These are phyloP conservation scores for Chlorella sp. DNA, from an alignment of 139 green algal genomes.

Conservation along the genomic window DNA sequence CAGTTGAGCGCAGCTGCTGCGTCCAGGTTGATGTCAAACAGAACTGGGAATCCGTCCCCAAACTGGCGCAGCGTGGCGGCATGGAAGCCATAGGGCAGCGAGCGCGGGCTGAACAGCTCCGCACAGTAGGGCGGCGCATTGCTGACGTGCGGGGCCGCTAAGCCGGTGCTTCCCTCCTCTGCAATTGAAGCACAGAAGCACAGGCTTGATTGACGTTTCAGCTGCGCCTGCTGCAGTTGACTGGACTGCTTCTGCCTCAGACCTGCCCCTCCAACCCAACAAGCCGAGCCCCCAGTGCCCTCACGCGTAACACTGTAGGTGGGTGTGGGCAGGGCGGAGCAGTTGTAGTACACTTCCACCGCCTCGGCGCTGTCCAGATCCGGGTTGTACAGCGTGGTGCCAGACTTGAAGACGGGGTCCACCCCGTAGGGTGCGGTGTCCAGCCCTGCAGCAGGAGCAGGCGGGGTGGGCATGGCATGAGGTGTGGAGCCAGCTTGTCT, in stretches of 20 bases:
- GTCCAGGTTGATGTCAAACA: slow-evolving; percentile 79
- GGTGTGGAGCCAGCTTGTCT: too few relatives aligned
- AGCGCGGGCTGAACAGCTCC: slow-evolving; percentile 78
- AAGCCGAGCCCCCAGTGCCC: too few relatives aligned
- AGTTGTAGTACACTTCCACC: slow-evolving; percentile 76
- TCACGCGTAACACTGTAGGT: slow-evolving; percentile 55
- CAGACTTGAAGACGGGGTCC: slow-evolving; percentile 83
- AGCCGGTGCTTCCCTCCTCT: too few relatives aligned
- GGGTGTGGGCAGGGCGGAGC: slow-evolving; percentile 49
- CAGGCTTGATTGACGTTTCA: too few relatives aligned
- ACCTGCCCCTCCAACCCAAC: neutral
- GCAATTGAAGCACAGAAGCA: too few relatives aligned
- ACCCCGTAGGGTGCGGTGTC: slow-evolving; percentile 63
- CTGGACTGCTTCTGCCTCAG: too few relatives aligned
- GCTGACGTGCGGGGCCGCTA: neutral
- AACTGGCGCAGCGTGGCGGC: slow-evolving; percentile 55
- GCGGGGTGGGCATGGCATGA: neutral
- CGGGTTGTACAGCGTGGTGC: slow-evolving; percentile 70
- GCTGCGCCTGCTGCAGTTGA: too few relatives aligned
- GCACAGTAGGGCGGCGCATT: slow-evolving; percentile 69
- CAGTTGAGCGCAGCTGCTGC: too few relatives aligned
- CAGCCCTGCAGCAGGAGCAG: slow-evolving; percentile 1
- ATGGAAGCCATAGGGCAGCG: slow-evolving; percentile 77
- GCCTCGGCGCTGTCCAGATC: slow-evolving; percentile 64
- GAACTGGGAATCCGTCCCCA: slow-evolving; percentile 71